phyloP scores from a whole-genome alignment of 306 rosid species.

The Luffa acutangula region DNA sequence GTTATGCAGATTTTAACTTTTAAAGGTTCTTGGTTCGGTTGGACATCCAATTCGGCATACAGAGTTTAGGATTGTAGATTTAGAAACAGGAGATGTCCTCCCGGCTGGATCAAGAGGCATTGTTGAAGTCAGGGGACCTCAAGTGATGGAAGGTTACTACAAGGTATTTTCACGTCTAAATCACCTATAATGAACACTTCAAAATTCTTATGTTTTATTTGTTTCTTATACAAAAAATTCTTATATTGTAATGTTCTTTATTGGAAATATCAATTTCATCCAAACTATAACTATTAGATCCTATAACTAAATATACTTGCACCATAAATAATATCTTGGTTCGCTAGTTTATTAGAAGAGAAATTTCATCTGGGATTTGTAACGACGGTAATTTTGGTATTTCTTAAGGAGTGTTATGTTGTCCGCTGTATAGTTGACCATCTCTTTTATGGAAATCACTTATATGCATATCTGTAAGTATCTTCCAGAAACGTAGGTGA shows the following conservation, averaged over 20 bases:
- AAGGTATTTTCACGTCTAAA: slow-evolving; percentile 41
- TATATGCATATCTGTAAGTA: neutral
- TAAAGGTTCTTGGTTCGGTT: slow-evolving; percentile 88
- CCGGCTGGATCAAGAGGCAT: slow-evolving; percentile 79
- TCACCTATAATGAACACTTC: neutral
- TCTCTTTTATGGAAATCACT: neutral
- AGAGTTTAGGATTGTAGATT: slow-evolving; percentile 62
- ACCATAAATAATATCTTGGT: neutral
- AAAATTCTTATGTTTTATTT: neutral
- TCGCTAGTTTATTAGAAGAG: neutral
- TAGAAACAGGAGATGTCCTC: slow-evolving; percentile 62
- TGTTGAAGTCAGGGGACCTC: slow-evolving; percentile 72
- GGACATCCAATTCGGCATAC: slow-evolving; percentile 77
- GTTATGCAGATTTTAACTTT: slow-evolving; percentile 27
- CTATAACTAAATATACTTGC: neutral
- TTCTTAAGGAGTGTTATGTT: neutral
- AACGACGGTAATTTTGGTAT: neutral
- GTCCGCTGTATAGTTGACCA: neutral
- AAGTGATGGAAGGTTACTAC: slow-evolving; percentile 85
- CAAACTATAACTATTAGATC: neutral
- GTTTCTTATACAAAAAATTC: neutral
- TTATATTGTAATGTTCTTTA: neutral
- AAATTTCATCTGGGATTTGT: neutral
- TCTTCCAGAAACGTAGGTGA: neutral
- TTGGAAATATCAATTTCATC: neutral